Conservation (phyloP, 106 monocot species). For the Amphibolis antarctica region DNA sequence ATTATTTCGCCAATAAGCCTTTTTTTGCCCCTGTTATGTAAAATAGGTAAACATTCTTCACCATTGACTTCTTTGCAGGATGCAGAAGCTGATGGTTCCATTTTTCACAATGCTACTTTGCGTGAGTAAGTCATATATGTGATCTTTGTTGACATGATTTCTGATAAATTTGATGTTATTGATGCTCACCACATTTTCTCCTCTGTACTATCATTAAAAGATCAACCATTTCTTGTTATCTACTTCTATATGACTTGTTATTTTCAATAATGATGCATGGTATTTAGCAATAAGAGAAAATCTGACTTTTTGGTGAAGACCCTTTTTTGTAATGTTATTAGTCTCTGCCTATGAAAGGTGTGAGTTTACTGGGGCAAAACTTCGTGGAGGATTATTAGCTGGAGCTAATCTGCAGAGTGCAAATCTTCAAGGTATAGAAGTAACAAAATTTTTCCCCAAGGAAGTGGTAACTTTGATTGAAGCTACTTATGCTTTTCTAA, state of each 20-base stretch:
- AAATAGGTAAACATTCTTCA: background rate
- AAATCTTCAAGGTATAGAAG: conserved; percentile 68
- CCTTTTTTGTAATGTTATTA: background rate
- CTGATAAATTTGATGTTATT: too few species aligned
- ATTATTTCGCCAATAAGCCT: too few species aligned
- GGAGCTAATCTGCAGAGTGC: conserved; percentile 91
- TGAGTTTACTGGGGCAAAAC: conserved; percentile 84
- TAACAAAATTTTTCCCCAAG: too few species aligned
- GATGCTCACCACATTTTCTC: too few species aligned
- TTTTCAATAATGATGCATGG: background rate
- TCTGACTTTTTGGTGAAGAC: background rate
- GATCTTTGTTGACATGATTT: too few species aligned
- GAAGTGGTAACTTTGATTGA: too few species aligned
- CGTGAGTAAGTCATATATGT: conserved; percentile 72
- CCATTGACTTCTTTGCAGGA: conserved; percentile 30
- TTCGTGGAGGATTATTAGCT: conserved; percentile 54
- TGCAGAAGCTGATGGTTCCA: conserved; percentile 57
- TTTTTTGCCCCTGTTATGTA: too few species aligned
- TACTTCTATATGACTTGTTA: background rate
- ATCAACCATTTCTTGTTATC: background rate
- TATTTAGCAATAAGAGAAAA: too few species aligned
- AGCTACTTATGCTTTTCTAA: background rate
- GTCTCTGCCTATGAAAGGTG: conserved; percentile 43
- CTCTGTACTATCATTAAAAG: background rate
- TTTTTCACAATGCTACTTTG: conserved; percentile 74